These are phyloP conservation scores for Bocquillonia castaneifolia DNA, from an alignment of 441 rosid species.

Conservation along the genomic window DNA sequence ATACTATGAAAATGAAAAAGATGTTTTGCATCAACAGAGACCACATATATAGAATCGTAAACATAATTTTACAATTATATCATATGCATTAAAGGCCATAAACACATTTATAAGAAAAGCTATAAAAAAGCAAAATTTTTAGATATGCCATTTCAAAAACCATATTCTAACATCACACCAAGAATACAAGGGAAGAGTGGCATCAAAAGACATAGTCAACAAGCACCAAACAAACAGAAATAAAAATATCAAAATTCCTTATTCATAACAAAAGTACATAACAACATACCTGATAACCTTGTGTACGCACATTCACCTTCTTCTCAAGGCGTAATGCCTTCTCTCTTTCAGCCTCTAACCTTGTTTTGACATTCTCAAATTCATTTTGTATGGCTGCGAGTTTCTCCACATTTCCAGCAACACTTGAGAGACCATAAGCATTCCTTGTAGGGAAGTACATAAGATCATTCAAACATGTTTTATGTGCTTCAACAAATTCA, in stretches of 20 bases:
- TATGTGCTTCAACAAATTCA: slow-evolving; percentile 84
- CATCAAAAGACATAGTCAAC: neutral
- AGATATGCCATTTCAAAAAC: neutral
- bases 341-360: slow-evolving; percentile 77
- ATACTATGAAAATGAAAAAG: neutral
- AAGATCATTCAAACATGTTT: slow-evolving; percentile 81
- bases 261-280: neutral
- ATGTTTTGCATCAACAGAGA: neutral
- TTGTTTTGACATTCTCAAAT: slow-evolving; percentile 64
- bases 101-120: neutral
- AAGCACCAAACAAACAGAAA: neutral
- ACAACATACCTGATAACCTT: slow-evolving; percentile 81
- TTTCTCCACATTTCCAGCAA: slow-evolving; percentile 86
- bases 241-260: neutral
- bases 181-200: neutral
- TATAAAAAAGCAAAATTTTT: neutral
- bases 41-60: too few species aligned
- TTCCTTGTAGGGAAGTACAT: slow-evolving; percentile 91
- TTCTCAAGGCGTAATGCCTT: slow-evolving; percentile 79
- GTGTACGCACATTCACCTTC: slow-evolving; percentile 75
- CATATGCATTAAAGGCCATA: neutral
- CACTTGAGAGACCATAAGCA: slow-evolving; percentile 88
- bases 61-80: slow-evolving; percentile 1
- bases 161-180: neutral
- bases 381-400: slow-evolving; percentile 79